Evolutionary conservation across 805 yeast species (phyloP), one percentile per base, ranked within the genome.

Genomic region (Sugiyamaella americana): DNA sequence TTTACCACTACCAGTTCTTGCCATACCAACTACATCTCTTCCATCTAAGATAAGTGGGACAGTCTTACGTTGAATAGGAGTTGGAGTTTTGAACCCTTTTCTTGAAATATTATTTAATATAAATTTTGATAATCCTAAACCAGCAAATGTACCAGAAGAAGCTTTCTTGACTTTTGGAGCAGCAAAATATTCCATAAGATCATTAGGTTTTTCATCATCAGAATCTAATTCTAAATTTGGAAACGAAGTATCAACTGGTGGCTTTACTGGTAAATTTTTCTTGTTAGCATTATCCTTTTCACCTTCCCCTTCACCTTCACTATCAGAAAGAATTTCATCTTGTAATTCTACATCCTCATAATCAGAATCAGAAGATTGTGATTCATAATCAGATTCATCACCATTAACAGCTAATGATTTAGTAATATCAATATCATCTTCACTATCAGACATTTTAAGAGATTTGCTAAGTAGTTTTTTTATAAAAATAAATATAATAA

Each of bases 21-120:
- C 99, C 99, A 93, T 93, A 62, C 97, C 99, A 13, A 93, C 98
- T 37, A 93, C 95, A 67, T 93, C 98, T 60, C 94, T 75, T 46
- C 80, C 84, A 40, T 84, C 87, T 70, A 93, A 70, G 49, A 93
- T 82, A 46, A 88, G 71, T 0, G 98, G 98, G 49, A 93, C 86
- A 2, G 98, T 83, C 62, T 91, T 93, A 54, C 98, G 75, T 68
- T 93, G 99, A 64, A 93, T 93, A 1, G 99, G 99, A 0, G 99
- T 93, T 11, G 99, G 99, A 55, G 84, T 93, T 55, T 79, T 83
- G 69, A 80, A 93, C 0, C 99, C 99, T 61, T 87, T 89, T 51
- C 79, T 81, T 47, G 77, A 61, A 46, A 93, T 82, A 58, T 87
- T 91, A 19, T 72, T 66, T 49, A 88, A 61, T 4, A 89, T 64